Evolutionary conservation across 164 flowering plant genomes (phyloP), one percentile per base, ranked within the genome.

Genomic region (Cinnamomum micranthum): DNA sequence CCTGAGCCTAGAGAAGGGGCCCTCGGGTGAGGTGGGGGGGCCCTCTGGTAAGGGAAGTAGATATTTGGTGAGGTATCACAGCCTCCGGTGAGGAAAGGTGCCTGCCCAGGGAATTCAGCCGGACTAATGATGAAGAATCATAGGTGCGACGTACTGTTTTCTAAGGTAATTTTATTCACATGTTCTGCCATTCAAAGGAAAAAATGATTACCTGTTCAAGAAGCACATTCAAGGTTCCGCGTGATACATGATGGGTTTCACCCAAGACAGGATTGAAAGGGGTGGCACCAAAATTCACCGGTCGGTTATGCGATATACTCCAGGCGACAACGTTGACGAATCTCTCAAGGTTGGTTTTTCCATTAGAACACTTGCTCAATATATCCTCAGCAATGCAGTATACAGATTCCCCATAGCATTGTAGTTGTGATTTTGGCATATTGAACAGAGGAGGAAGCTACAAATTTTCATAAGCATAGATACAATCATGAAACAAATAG

Each of bases 251-350:
- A 73, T 95, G 98, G 23, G 97, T 95, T 75, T 92, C 98, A 6
- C 98, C 97, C 23, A 95, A 91, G 77, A 89, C 73, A 63, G 98
- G 97, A 76, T 95, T 95, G 74, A 80, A 91, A 35, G 98, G 98
- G 72, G 90, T 88, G 3, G 84, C 70, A 1, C 97, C 97, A 35
- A 92, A 95, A 41, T 73, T 69, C 47, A 80, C 10, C 1, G 97
- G 97, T 0, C 98, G 89, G 1, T 70, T 2, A 0, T 88, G 86
- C 0, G 98, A 90, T 41, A 92, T 84, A 82, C 87, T 86, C 98
- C 97, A 95, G 0, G 88, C 92, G 0, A 95, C 90, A 0, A 92
- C 95, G 0, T 87, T 72, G 7, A 33, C 74, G 19, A 95, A 84
- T 68, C 98, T 82, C 0, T 90, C 91, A 0, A 86, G 65, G 0